A percentile compares a stretch with the other conserved stretches of the same genome.
Evolutionary conservation across 2,329 filamentous ascomycete genomes (phyloP).

Genomic region (Acrocalymma vagum): DNA sequence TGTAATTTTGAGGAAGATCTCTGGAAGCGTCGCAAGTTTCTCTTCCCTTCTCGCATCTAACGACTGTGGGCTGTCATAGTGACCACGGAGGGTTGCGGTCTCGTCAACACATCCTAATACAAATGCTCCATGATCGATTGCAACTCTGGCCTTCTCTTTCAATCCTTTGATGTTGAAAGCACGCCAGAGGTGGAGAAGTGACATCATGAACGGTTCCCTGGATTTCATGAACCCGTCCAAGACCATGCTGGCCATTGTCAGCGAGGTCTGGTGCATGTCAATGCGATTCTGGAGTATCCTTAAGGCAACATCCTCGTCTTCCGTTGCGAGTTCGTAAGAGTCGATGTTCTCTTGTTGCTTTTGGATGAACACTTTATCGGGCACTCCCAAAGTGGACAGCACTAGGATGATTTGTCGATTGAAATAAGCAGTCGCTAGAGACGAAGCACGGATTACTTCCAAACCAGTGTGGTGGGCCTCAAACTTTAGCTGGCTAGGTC

Average conservation of each 20-base stretch:
- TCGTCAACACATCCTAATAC: slow-evolving; percentile 91
- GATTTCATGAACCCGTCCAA: slow-evolving; percentile 78
- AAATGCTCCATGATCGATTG: slow-evolving; percentile 83
- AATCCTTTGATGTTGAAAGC: slow-evolving; percentile 89
- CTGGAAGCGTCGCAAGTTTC: slow-evolving; percentile 64
- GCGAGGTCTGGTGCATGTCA: slow-evolving; percentile 84
- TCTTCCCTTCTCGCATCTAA: slow-evolving; percentile 56
- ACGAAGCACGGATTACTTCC: slow-evolving; percentile 85
- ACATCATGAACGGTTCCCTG: slow-evolving; percentile 82
- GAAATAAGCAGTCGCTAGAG: slow-evolving; percentile 78
- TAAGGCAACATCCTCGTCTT: slow-evolving; percentile 69
- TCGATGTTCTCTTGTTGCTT: slow-evolving; percentile 74
- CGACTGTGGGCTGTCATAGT: slow-evolving; percentile 62
- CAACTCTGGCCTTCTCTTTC: slow-evolving; percentile 90
- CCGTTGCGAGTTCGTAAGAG: slow-evolving; percentile 75
- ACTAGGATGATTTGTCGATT: slow-evolving; percentile 92
- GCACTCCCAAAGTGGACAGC: slow-evolving; percentile 79
- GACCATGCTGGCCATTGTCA: slow-evolving; percentile 79
- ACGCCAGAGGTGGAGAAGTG: slow-evolving; percentile 83
- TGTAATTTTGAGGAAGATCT: slow-evolving; percentile 89
- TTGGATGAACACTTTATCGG: slow-evolving; percentile 69
- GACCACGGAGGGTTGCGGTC: slow-evolving; percentile 76
- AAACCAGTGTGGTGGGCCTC: slow-evolving; percentile 73
- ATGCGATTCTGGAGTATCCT: slow-evolving; percentile 76
- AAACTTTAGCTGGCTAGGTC: slow-evolving; percentile 91